Base-by-base conservation (phyloP, 495 filamentous ascomycete species). In the Apiosordaria backusii region DNA sequence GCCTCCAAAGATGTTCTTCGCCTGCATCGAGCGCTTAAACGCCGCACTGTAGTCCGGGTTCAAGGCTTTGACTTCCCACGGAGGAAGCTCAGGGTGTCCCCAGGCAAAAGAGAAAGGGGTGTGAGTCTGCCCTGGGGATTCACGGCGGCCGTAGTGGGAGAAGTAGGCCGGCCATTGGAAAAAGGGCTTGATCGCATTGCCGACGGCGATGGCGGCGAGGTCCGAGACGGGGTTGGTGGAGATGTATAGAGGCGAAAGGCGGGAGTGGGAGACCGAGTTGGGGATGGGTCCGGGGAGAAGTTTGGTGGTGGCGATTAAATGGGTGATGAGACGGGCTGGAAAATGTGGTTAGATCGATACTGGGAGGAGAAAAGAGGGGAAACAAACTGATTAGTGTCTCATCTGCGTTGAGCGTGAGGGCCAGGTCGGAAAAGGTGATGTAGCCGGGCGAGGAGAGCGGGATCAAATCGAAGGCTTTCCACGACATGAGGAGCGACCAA, bases 391-490 rank as follows among this genome's bases (percentile, higher is more conserved):
- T 55, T 13, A 76, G 68, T 4, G 55, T 63, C 35, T 75, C 75
- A 3, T 75, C 59, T 0, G 75, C 70, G n/a, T 71, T 24, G 16
- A 76, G 19, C 0, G 55, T 64, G 4, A n/a, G 25, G 2, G 75
- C 71, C 2, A 76, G 68, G 22, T 75, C 75, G 2, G 63, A 5
- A 40, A 68, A 62, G 2, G 73, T 74, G 58, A 76, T 74, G 67
- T 62, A 52, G 15, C 72, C 72, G 10, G 35, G 35, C 16, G 29
- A 5, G 19, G 62, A 27, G 22, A 71, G 59, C 16, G 75, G 73
- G 63, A 76, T 76, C 24, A 67, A 60, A 66, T 76, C 75, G 45
- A 76, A 76, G 24, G 73, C 73, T 29, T 71, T 69, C 74, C 74
- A 76, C 19, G 68, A 57, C 27, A 75, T 67, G 59, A 76, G 74